Evolutionary conservation across 371 early-diverging fungal species (phyloP).

Genomic region (Apophysomyces elegans): DNA sequence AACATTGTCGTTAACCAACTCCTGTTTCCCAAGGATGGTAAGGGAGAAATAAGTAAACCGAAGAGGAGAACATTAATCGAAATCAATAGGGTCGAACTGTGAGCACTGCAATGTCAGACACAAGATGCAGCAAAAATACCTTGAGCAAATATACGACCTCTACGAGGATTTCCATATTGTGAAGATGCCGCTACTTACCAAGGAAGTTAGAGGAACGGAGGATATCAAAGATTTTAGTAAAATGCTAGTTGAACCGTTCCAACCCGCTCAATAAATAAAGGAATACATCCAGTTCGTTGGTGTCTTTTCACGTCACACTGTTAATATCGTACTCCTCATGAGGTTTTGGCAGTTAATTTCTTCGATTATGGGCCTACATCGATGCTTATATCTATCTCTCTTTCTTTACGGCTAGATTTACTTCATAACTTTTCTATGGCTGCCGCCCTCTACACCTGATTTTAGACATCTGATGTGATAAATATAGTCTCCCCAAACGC

Average conservation of each 20-base stretch:
- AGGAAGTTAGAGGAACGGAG: conserved; percentile 95
- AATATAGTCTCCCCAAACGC: too few species aligned
- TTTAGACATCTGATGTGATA: too few species aligned
- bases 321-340: too few species aligned
- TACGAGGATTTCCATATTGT: conserved; percentile 97
- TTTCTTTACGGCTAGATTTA: too few species aligned
- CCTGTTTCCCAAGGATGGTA: conserved; percentile 90
- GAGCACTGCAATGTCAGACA: conserved; percentile 94
- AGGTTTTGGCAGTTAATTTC: too few species aligned
- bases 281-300: conserved; percentile 2
- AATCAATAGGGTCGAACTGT: conserved; percentile 76
- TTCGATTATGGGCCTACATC: too few species aligned
- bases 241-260: conserved; percentile 86
- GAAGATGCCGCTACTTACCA: conserved; percentile 92
- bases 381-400: too few species aligned
- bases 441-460: too few species aligned
- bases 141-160: conserved; percentile 96
- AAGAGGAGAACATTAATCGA: neutral
- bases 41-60: neutral
- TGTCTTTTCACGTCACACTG: neutral
- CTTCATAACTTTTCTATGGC: too few species aligned
- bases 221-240: conserved; percentile 91
- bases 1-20: conserved; percentile 99
- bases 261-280: conserved; percentile 10
- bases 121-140: conserved; percentile 98